phyloP scores from a whole-genome alignment of 1,284 basidiomycete species.

The Sporisorium iseilematis-ciliati region DNA sequence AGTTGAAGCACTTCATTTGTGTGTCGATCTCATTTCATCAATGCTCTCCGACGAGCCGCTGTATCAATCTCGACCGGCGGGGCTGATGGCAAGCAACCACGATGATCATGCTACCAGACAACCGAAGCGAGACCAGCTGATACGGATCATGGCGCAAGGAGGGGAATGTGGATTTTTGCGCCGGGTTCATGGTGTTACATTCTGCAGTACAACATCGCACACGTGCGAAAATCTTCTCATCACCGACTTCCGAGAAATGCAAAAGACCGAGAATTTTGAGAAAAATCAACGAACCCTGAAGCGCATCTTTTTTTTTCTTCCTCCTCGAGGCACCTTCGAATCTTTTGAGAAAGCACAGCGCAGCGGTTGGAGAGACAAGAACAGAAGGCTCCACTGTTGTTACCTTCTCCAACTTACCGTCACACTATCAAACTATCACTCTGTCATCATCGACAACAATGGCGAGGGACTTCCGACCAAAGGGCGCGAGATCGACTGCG shows the following conservation, averaged over 20 bases:
- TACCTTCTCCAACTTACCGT: constrained; percentile 1
- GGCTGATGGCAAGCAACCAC: neutral
- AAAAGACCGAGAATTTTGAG: constrained; percentile 4
- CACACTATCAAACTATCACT: constrained; percentile 1
- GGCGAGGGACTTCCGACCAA: constrained; percentile 59
- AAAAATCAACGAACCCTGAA: constrained; percentile 2
- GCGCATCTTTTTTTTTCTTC: neutral
- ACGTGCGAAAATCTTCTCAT: neutral
- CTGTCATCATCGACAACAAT: constrained; percentile 34
- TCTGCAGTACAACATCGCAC: neutral
- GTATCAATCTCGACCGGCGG: neutral
- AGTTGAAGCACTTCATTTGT: neutral
- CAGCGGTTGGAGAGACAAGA: neutral
- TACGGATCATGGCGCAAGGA: neutral
- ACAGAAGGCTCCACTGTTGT: neutral
- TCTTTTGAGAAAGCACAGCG: constrained; percentile 16
- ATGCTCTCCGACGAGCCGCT: neutral
- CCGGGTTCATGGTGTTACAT: neutral
- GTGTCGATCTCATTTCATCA: neutral
- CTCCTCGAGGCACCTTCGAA: constrained; percentile 11
- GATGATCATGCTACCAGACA: neutral
- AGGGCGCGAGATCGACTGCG: constrained; percentile 31
- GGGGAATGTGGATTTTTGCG: constrained; percentile 3
- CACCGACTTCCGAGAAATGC: neutral
- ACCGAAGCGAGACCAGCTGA: constrained; percentile 4